Evolutionary conservation across 2,329 filamentous ascomycete species (phyloP).

Genomic region (Colletotrichum navitas): DNA sequence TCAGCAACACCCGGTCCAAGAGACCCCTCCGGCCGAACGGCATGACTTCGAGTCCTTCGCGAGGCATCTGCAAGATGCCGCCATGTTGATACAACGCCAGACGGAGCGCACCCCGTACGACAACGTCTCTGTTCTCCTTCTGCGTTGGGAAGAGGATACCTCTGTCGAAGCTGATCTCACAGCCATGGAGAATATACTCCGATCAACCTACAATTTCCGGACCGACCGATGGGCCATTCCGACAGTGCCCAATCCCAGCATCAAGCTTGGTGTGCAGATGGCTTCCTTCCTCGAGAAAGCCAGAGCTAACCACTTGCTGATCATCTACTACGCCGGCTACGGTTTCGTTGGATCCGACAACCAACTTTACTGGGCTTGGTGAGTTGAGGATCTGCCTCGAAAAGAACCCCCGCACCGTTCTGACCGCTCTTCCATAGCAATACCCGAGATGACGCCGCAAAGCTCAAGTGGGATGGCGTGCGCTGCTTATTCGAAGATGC

Average conservation of each 20-base stretch:
- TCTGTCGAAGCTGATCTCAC: constrained; percentile 66
- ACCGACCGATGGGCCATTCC: constrained; percentile 74
- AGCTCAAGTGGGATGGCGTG: constrained; percentile 73
- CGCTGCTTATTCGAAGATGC: constrained; percentile 73
- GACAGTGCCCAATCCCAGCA: constrained; percentile 68
- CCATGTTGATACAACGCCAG: constrained; percentile 75
- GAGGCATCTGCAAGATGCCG: constrained; percentile 75
- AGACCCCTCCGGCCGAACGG: constrained; percentile 60
- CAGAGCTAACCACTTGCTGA: constrained; percentile 69
- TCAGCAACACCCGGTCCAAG: constrained; percentile 54
- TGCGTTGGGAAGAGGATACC: constrained; percentile 73
- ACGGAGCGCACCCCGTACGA: constrained; percentile 69
- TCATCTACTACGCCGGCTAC: constrained; percentile 75
- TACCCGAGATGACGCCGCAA: constrained; percentile 68
- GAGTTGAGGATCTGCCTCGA: constrained; percentile 51
- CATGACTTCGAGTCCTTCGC: constrained; percentile 77
- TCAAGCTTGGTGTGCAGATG: constrained; percentile 72
- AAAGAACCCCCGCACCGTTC: constrained; percentile 43
- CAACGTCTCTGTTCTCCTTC: constrained; percentile 69
- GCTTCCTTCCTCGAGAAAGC: constrained; percentile 70
- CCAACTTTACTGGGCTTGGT: constrained; percentile 77
- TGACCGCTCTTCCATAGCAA: constrained; percentile 62
- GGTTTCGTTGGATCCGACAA: constrained; percentile 70
- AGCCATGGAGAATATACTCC: constrained; percentile 68
- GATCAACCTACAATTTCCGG: constrained; percentile 70